Evolutionary conservation across 192 early-diverging fungal genomes (phyloP).

Genomic region (Backusella liffmaniae): DNA sequence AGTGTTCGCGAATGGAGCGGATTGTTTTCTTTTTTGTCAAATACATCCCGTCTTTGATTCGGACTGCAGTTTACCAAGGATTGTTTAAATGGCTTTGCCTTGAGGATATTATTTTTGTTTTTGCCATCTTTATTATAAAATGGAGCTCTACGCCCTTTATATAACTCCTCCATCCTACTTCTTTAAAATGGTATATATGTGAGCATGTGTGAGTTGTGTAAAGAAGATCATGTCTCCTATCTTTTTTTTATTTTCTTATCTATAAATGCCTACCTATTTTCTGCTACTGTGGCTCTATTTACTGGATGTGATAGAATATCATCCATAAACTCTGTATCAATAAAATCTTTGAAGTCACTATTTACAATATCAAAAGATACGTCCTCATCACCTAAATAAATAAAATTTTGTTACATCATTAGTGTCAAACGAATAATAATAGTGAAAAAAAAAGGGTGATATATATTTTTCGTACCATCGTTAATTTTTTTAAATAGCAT

Average conservation of each 20-base stretch:
- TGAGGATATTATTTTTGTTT: not conserved
- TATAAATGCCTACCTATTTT: not conserved
- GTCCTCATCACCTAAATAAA: slow-evolving; percentile 15
- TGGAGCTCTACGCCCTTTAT: not conserved
- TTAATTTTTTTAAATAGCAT: slow-evolving; percentile 24
- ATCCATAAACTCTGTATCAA: slow-evolving; percentile 9
- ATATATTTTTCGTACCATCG: not conserved
- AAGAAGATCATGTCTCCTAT: not conserved
- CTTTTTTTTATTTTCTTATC: not conserved
- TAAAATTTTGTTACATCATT: not conserved
- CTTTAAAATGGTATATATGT: not conserved
- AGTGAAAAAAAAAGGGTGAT: not conserved
- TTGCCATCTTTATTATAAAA: not conserved
- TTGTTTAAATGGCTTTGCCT: not conserved
- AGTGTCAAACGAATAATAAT: not conserved
- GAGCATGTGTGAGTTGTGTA: not conserved
- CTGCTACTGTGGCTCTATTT: not conserved
- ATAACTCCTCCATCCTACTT: not conserved
- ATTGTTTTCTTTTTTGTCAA: not conserved
- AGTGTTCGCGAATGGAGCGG: not conserved
- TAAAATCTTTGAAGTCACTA: slow-evolving; percentile 16
- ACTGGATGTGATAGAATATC: slow-evolving; percentile 12
- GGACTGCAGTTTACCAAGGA: slow-evolving; percentile 4
- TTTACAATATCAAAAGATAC: slow-evolving; percentile 21
- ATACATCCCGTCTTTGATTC: slow-evolving; percentile 5